Evolutionary conservation across 371 early-diverging fungal species (phyloP).

Genomic region (Apophysomyces elegans): DNA sequence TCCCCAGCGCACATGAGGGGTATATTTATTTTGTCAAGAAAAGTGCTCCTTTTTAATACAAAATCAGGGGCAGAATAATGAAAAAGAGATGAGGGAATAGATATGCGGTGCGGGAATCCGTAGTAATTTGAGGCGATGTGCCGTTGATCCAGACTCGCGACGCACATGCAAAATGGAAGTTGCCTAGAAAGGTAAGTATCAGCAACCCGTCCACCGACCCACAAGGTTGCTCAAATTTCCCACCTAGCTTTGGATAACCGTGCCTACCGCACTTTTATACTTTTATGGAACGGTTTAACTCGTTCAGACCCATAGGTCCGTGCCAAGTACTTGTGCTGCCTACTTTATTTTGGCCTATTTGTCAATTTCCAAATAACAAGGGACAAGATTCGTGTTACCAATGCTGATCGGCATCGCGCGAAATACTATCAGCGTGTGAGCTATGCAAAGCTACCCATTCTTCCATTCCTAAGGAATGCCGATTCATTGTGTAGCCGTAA

Average conservation of each 20-base stretch:
- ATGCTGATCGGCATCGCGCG: constrained; percentile 7
- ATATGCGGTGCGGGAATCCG: background rate
- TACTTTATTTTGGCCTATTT: too few relatives aligned
- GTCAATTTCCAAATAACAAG: too few relatives aligned
- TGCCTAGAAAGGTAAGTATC: constrained; percentile 4
- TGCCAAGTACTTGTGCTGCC: constrained; percentile 1
- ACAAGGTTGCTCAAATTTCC: constrained; percentile 8
- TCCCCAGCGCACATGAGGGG: background rate
- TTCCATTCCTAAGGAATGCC: constrained; percentile 1
- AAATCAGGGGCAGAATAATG: constrained; percentile 5
- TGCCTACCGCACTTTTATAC: constrained; percentile 31
- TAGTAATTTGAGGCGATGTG: constrained; percentile 3
- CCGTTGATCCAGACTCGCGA: background rate
- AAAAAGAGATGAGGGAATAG: constrained; percentile 2
- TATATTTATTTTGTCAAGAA: constrained; percentile 2
- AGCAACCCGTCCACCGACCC: background rate
- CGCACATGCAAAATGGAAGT: constrained; percentile 6
- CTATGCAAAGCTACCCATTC: background rate
- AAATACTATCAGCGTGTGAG: background rate
- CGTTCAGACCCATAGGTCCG: constrained; percentile 1
- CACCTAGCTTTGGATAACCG: constrained; percentile 19
- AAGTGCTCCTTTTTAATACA: constrained; percentile 3
- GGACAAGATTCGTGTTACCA: background rate
- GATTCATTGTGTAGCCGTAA: background rate
- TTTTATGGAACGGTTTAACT: constrained; percentile 29